A percentile compares a stretch with the other conserved stretches of the same genome.
phyloP scores from a whole-genome alignment of 192 early-diverging fungal genomes.

The Rhizophagus prolifer region DNA sequence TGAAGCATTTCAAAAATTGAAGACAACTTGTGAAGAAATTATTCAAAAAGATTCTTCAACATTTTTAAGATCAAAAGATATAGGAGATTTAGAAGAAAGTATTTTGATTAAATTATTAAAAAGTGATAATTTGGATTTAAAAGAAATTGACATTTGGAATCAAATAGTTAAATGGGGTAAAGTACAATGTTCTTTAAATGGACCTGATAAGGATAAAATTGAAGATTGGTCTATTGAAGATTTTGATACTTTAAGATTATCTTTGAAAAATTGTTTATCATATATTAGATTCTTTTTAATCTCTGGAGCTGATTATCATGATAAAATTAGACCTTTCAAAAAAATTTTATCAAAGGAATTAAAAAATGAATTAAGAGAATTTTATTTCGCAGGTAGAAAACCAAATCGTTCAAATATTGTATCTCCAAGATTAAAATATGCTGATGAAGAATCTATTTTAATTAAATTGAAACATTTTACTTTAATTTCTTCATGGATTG shows the following conservation, averaged over 20 bases:
- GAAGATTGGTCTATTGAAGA: neutral
- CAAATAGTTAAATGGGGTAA: constrained; percentile 21
- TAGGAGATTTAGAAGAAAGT: neutral
- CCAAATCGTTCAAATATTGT: neutral
- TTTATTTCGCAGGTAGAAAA: neutral
- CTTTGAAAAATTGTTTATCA: neutral
- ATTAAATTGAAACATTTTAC: constrained; percentile 12
- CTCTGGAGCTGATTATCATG: constrained; percentile 12
- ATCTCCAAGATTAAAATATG: neutral
- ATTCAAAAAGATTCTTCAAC: neutral
- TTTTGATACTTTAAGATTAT: neutral
- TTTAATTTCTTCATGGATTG: constrained; percentile 10
- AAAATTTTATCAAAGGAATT: constrained; percentile 28
- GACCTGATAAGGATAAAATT: neutral
- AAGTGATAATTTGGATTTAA: neutral
- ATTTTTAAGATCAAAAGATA: constrained; percentile 8
- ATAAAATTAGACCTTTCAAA: constrained; percentile 13
- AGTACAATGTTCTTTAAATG: neutral
- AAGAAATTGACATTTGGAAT: constrained; percentile 28
- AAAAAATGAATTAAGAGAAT: constrained; percentile 9
- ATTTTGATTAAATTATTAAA: constrained; percentile 1
- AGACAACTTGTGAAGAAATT: neutral
- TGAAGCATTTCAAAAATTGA: neutral
- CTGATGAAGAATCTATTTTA: neutral
- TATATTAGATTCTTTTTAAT: constrained; percentile 24